phyloP scores from a whole-genome alignment of 208 protist species.

The Tritrichomonas foetus region DNA sequence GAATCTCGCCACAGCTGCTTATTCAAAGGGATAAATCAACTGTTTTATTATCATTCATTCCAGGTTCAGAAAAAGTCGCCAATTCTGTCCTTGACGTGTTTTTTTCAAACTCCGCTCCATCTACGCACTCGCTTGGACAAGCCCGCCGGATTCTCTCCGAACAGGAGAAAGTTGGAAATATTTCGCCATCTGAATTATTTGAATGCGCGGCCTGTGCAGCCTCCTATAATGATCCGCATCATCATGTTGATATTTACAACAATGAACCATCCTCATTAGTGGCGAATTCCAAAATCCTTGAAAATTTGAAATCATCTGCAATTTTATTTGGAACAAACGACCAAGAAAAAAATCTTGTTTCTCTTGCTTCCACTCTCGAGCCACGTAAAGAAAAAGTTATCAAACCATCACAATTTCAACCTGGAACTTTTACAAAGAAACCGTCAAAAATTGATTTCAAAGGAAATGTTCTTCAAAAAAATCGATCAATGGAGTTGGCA shows the following conservation, averaged over 20 bases:
- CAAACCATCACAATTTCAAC: neutral
- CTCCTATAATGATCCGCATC: neutral
- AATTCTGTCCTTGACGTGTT: neutral
- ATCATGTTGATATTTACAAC: neutral
- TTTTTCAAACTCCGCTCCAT: neutral
- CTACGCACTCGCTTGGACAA: neutral
- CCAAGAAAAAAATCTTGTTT: neutral
- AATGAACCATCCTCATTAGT: neutral
- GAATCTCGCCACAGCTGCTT: neutral
- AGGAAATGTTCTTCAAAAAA: neutral
- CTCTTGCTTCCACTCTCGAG: neutral
- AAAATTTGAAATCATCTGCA: neutral
- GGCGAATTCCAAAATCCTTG: neutral
- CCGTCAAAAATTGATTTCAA: neutral
- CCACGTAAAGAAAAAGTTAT: neutral
- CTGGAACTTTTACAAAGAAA: neutral
- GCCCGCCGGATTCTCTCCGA: neutral
- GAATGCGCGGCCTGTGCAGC: neutral
- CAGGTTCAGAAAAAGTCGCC: neutral
- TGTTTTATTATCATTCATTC: neutral
- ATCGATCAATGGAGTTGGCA: neutral
- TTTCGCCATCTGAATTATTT: neutral
- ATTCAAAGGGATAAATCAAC: neutral
- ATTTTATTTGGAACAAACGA: neutral
- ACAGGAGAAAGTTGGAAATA: neutral